These are phyloP conservation scores for Penicillium coprophilum DNA, from an alignment of 495 filamentous ascomycete genomes.

Conservation along the genomic window DNA sequence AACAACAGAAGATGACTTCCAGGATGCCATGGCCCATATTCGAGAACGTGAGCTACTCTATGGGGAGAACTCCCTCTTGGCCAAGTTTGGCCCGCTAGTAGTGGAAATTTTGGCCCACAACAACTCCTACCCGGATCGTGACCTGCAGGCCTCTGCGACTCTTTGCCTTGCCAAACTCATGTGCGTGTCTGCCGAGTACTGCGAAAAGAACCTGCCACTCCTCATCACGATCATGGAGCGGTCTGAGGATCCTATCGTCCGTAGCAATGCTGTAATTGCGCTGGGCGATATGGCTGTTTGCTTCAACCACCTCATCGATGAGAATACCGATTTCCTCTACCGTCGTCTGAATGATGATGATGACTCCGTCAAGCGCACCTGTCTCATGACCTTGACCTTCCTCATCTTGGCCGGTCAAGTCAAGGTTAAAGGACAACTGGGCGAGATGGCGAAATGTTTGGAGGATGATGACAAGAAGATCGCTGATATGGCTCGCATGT, in stretches of 20 bases:
- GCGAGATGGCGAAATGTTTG: conserved; percentile 98
- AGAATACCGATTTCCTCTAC: conserved; percentile 98
- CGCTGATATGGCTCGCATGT: conserved; percentile 92
- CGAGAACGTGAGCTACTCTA: conserved; percentile 93
- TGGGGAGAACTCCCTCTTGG: conserved; percentile 76
- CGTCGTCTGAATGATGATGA: conserved; percentile 86
- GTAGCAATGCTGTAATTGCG: conserved; percentile 94
- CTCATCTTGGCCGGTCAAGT: conserved; percentile 96
- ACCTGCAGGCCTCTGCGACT: conserved; percentile 88
- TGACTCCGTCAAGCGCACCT: conserved; percentile 90
- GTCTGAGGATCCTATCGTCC: conserved; percentile 81
- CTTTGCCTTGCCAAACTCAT: conserved; percentile 98
- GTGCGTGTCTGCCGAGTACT: conserved; percentile 95
- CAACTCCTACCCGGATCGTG: conserved; percentile 80
- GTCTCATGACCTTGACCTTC: conserved; percentile 98
- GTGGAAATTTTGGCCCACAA: conserved; percentile 93
- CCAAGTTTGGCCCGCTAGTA: conserved; percentile 87
- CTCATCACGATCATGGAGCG: conserved; percentile 98
- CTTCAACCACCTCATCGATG: conserved; percentile 98
- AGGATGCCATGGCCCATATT: conserved; percentile 91
- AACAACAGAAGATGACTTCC: conserved; percentile 98
- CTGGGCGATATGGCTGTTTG: conserved; percentile 98
- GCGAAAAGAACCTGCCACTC: conserved; percentile 86
- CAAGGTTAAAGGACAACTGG: conserved; percentile 99
- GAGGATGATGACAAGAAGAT: conserved; percentile 94